Percentiles rank a stretch among this genome's conserved stretches.
Conservation (phyloP, 108 stramenopile species). For the Schizochytrium sp. region DNA sequence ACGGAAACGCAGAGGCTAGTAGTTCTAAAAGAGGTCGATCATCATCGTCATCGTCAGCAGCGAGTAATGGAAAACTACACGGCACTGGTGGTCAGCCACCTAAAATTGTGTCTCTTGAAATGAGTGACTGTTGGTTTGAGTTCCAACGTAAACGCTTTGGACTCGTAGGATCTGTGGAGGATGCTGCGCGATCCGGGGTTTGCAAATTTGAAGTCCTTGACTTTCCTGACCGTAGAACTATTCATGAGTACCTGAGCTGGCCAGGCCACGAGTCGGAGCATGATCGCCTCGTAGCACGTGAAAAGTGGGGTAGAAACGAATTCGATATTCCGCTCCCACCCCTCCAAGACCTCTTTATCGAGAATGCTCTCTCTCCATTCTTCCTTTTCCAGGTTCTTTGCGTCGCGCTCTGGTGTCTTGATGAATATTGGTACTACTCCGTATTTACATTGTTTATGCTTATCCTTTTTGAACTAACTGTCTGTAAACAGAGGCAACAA, state of each 20-base stretch:
- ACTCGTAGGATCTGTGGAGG: neutral
- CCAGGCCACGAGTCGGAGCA: neutral
- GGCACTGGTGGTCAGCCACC: neutral
- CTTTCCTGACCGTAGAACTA: neutral
- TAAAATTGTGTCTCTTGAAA: neutral
- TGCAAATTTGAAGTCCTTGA: neutral
- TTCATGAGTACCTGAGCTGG: slow-evolving; percentile 13
- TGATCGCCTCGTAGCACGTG: neutral
- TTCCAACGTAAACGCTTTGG: slow-evolving; percentile 41
- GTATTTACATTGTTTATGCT: slow-evolving; percentile 92
- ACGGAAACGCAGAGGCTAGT: neutral
- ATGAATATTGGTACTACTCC: slow-evolving; percentile 98
- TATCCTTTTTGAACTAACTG: slow-evolving; percentile 89
- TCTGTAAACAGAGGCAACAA: slow-evolving; percentile 86
- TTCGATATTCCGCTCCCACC: slow-evolving; percentile 88
- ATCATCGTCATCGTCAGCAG: neutral
- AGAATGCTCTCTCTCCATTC: slow-evolving; percentile 93
- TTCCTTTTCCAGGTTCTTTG: slow-evolving; percentile 98
- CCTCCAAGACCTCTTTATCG: slow-evolving; percentile 84
- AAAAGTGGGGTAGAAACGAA: slow-evolving; percentile 85
- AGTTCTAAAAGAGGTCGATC: neutral
- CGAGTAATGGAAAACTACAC: too few relatives aligned
- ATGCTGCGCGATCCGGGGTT: neutral
- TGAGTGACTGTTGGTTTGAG: slow-evolving; percentile 55
- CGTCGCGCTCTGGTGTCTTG: slow-evolving; percentile 92